Conservation (phyloP, 1,139 yeast genomes). For the Candida freyschussii region DNA sequence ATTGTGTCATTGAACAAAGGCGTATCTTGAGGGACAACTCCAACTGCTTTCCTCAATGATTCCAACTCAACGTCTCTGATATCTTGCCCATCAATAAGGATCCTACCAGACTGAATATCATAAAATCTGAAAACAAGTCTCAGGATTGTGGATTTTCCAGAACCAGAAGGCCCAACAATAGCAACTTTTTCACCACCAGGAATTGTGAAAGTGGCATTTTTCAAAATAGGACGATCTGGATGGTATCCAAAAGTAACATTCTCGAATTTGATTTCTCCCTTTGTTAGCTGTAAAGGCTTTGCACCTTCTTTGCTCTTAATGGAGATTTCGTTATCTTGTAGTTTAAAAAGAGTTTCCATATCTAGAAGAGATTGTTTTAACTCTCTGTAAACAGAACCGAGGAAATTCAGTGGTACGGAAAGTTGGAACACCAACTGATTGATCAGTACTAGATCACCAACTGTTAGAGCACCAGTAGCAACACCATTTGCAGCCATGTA, state of each 20-base stretch:
- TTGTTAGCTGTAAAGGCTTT: slow-evolving; percentile 44
- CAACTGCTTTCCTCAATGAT: slow-evolving; percentile 67
- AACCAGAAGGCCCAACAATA: slow-evolving; percentile 91
- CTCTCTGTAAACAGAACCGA: slow-evolving; percentile 94
- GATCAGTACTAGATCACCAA: slow-evolving; percentile 93
- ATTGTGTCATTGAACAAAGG: slow-evolving; percentile 92
- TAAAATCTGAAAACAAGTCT: slow-evolving; percentile 84
- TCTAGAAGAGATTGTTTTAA: slow-evolving; percentile 86
- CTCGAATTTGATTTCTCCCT: slow-evolving; percentile 80
- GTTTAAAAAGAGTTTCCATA: slow-evolving; percentile 84
- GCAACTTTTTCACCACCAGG: slow-evolving; percentile 93
- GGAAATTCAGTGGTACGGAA: slow-evolving; percentile 87
- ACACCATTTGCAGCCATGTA: slow-evolving; percentile 98
- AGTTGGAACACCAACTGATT: slow-evolving; percentile 95
- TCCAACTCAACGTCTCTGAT: slow-evolving; percentile 71
- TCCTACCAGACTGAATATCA: slow-evolving; percentile 74
- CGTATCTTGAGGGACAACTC: slow-evolving; percentile 97
- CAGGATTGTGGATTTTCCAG: slow-evolving; percentile 90
- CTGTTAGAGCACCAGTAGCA: slow-evolving; percentile 72
- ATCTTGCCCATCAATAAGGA: slow-evolving; percentile 87
- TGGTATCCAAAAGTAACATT: slow-evolving; percentile 93
- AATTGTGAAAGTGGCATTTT: slow-evolving; percentile 75
- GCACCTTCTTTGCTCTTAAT: slow-evolving; percentile 62
- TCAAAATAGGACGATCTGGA: slow-evolving; percentile 79
- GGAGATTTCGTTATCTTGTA: slow-evolving; percentile 69